Evolutionary conservation across 140 eudicot genomes (phyloP), one percentile per base, ranked within the genome.

Genomic region (Flaveria floridana): DNA sequence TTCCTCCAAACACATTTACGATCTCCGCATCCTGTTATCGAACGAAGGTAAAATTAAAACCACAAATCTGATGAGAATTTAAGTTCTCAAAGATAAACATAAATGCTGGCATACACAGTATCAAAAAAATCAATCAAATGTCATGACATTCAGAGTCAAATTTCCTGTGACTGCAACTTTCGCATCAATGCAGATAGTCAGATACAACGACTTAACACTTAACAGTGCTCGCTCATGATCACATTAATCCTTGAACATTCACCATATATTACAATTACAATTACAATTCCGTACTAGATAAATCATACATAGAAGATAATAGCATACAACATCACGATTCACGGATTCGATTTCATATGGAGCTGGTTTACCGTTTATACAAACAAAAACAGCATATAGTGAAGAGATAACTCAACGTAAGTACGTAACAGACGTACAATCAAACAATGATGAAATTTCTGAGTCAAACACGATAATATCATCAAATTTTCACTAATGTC

Each of bases 361-460:
- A 34, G 41, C 1, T 34, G 41, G 41, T 0, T 34, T 30, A 30
- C 6, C 6, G 39, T 30, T 50, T 34, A 62, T 18, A 51, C 59
- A 78, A 64, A 78, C 82, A 78, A 78, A 78, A 26, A 71, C 82
- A 78, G 65, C 77, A 70, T 59, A 59, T 56, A 25, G 68, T 46
- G 41, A 34, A 34, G 41, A 34, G 41, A 76, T 59, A 28, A 67
- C 64, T 61, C 66, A 71, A 71, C 68, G 48, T 51, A 34, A 34
- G 41, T 34, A 34, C 41, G 8, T 34, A 44, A 47, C 72, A 53
- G 39, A 16, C 69, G 48, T 37, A 68, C 70, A 71, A 63, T 18
- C 66, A 78, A 34, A 25, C 73, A 78, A 66, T 15, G 55, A 67
- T 39, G 51, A 71, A 47, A 37, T 26, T 48, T 44, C 20, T 0